Evolutionary conservation across 1,284 basidiomycete genomes (phyloP).

Genomic region (Tilletia setariae): DNA sequence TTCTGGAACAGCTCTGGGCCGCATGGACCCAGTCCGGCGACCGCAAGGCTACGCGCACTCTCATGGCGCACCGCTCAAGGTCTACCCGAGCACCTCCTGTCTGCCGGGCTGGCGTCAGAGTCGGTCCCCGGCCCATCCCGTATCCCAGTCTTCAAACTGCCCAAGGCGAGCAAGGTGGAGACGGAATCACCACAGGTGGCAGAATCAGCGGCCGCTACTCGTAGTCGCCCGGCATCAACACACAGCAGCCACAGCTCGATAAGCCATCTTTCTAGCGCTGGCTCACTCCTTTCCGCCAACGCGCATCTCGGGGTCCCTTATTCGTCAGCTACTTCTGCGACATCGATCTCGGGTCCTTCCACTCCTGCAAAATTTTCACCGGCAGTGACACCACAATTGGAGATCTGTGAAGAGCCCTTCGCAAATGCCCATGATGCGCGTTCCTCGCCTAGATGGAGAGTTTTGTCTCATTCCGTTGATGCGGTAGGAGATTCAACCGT

Average conservation of each 20-base stretch:
- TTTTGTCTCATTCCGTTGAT: background rate
- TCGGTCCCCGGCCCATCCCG: too few relatives aligned
- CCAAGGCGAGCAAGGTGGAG: too few relatives aligned
- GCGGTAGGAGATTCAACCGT: background rate
- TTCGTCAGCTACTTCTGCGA: background rate
- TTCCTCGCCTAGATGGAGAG: background rate
- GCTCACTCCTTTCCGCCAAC: background rate
- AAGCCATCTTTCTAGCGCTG: background rate
- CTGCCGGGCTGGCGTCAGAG: too few relatives aligned
- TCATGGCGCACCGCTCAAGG: background rate
- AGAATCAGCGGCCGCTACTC: too few relatives aligned
- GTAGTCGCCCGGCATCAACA: background rate
- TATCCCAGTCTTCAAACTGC: too few relatives aligned
- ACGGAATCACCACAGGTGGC: too few relatives aligned
- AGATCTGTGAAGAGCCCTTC: too few relatives aligned
- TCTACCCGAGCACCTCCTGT: background rate
- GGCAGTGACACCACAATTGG: too few relatives aligned
- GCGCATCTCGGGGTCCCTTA: background rate
- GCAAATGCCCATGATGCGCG: too few relatives aligned
- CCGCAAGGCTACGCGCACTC: background rate
- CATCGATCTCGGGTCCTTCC: background rate
- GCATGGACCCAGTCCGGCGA: background rate
- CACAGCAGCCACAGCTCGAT: background rate
- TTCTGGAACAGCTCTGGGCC: conserved; percentile 28
- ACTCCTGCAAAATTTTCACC: too few relatives aligned